Percentiles rank a stretch among this genome's conserved stretches.
Conservation (phyloP, 495 filamentous ascomycete species). For the Immersiella caudata region DNA sequence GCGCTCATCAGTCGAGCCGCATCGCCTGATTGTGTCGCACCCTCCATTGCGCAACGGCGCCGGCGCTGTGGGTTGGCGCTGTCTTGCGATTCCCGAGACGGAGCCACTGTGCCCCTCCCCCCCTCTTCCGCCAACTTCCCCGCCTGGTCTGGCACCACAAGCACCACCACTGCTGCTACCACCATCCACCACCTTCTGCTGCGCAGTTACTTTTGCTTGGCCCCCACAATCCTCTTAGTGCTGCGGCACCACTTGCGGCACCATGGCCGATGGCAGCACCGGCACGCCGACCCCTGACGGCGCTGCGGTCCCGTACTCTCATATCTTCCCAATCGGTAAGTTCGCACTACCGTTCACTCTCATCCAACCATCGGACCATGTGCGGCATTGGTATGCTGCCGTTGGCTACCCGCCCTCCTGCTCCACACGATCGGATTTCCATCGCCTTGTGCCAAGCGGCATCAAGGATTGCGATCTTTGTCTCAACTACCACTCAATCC, state of each 20-base stretch:
- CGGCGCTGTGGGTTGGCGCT: constrained; percentile 14
- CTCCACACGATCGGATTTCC: constrained; percentile 32
- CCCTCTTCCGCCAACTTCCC: background rate
- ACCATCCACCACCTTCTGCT: background rate
- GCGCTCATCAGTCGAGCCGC: constrained; percentile 6
- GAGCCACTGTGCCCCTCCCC: background rate
- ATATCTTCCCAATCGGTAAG: constrained; percentile 56
- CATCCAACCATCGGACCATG: constrained; percentile 53
- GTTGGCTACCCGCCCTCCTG: constrained; percentile 39
- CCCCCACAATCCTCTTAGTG: constrained; percentile 15
- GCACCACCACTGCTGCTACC: background rate
- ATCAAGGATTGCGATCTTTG: constrained; percentile 14
- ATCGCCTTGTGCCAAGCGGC: constrained; percentile 29
- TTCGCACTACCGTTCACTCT: constrained; percentile 31
- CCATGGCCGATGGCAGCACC: constrained; percentile 29
- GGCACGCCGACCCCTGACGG: constrained; percentile 51
- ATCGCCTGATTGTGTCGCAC: constrained; percentile 4
- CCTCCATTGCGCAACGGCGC: background rate
- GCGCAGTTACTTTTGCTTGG: background rate
- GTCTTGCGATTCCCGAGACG: background rate
- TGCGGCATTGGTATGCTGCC: constrained; percentile 39
- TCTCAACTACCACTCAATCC: background rate
- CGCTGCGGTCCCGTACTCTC: constrained; percentile 43
- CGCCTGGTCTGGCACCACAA: background rate
- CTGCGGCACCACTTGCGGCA: constrained; percentile 23